A percentile compares a stretch with the other conserved stretches of the same genome.
phyloP scores from a whole-genome alignment of 1,139 yeast species.

The Sugiyamaella pinicola region DNA sequence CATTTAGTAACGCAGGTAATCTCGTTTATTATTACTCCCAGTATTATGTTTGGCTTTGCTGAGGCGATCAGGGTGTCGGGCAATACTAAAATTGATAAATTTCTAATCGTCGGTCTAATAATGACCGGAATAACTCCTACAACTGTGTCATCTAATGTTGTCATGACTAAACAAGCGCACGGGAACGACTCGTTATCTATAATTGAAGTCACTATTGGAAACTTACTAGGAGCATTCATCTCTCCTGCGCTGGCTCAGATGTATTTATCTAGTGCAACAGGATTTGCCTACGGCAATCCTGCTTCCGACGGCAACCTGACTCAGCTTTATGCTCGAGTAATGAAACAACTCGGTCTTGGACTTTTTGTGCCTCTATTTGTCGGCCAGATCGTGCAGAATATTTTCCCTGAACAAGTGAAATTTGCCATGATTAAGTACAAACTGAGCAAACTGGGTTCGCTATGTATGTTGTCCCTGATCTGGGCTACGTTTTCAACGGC shows the following conservation, averaged over 20 bases:
- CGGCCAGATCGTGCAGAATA: constrained; percentile 79
- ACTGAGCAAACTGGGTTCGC: constrained; percentile 71
- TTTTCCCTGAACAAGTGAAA: constrained; percentile 64
- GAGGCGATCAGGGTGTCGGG: constrained; percentile 64
- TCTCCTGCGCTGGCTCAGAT: constrained; percentile 83
- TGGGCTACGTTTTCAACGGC: constrained; percentile 88
- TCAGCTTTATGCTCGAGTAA: constrained; percentile 68
- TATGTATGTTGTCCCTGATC: constrained; percentile 77
- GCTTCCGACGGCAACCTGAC: constrained; percentile 56
- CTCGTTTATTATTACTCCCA: constrained; percentile 73
- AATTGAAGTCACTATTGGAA: constrained; percentile 84
- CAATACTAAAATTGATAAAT: constrained; percentile 60
- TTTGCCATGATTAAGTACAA: constrained; percentile 61
- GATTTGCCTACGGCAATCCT: constrained; percentile 84
- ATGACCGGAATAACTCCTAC: constrained; percentile 89
- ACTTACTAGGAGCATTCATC: constrained; percentile 78
- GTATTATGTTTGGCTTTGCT: constrained; percentile 75
- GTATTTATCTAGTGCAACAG: constrained; percentile 54
- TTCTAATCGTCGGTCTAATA: constrained; percentile 77
- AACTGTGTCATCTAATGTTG: constrained; percentile 86
- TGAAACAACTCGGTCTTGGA: constrained; percentile 83
- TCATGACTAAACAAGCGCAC: constrained; percentile 79
- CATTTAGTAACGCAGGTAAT: constrained; percentile 68
- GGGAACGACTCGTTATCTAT: constrained; percentile 79
- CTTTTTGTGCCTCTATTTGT: constrained; percentile 83